Evolutionary conservation across 176 grass and related monocot genomes (phyloP).

Genomic region (Microstegium vimineum): DNA sequence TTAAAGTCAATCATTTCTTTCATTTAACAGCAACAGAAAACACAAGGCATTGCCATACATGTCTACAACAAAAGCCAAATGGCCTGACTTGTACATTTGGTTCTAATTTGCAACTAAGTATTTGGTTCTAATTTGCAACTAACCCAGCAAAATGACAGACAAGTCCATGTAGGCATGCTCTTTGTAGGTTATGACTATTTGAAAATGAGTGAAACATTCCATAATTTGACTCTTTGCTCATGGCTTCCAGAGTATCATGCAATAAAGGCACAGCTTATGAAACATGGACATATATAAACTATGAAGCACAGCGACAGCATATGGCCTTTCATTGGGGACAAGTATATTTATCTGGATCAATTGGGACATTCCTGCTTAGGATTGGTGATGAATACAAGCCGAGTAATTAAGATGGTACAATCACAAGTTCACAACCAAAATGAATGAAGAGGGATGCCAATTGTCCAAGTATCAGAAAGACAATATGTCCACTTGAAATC

Average conservation of each 20-base stretch:
- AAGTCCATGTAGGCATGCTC: background rate
- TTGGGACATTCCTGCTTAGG: background rate
- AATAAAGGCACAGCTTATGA: background rate
- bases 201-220: background rate
- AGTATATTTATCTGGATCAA: background rate
- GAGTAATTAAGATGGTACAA: background rate
- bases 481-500: background rate
- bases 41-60: background rate
- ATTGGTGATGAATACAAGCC: background rate
- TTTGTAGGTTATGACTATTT: background rate
- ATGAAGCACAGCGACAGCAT: background rate
- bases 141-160: background rate
- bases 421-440: background rate
- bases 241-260: background rate
- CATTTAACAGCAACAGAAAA: constrained; percentile 7
- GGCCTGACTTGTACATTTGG: background rate
- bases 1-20: background rate
- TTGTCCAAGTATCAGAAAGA: background rate
- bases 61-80: background rate
- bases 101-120: constrained; percentile 19
- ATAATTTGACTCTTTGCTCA: background rate
- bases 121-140: no score
- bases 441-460: background rate
- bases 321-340: background rate
- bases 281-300: background rate